phyloP scores from a whole-genome alignment of 2,329 filamentous ascomycete genomes.

The Thielaviopsis euricoi region DNA sequence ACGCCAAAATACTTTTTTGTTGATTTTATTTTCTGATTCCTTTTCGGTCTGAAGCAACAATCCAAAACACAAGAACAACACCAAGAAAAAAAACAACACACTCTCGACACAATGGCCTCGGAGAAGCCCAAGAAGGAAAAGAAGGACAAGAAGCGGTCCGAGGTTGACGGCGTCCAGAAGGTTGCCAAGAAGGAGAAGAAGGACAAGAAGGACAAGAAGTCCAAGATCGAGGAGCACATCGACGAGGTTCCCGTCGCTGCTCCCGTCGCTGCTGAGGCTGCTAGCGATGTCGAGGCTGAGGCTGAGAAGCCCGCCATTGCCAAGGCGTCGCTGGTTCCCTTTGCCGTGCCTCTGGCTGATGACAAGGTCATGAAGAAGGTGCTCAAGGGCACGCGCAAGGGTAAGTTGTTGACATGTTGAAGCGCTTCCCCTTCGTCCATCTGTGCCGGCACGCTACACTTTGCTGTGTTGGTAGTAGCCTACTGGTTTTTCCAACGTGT shows the following conservation, averaged over 20 bases:
- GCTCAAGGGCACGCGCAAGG: slow-evolving; percentile 39
- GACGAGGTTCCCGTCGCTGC: slow-evolving; percentile 30
- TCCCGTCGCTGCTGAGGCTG: slow-evolving; percentile 27
- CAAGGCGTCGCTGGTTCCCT: slow-evolving; percentile 53
- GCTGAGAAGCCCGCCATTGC: slow-evolving; percentile 22
- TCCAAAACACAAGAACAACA: not conserved
- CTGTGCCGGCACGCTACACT: too few relatives aligned
- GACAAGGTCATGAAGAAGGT: slow-evolving; percentile 57
- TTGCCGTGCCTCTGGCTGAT: slow-evolving; percentile 65
- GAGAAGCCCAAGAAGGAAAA: slow-evolving; percentile 33
- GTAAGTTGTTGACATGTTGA: too few relatives aligned
- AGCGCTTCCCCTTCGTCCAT: too few relatives aligned
- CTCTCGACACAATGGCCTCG: slow-evolving; percentile 24
- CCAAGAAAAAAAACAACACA: too few relatives aligned
- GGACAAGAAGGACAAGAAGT: slow-evolving; percentile 39
- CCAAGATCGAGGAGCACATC: slow-evolving; percentile 57
- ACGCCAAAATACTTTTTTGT: not conserved
- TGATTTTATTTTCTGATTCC: slow-evolving; percentile 12
- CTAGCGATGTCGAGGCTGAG: slow-evolving; percentile 24
- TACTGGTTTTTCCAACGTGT: too few relatives aligned
- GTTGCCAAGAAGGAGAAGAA: slow-evolving; percentile 46
- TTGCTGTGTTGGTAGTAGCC: too few relatives aligned
- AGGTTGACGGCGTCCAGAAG: slow-evolving; percentile 39
- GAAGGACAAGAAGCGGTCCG: slow-evolving; percentile 42
- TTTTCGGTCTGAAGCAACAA: not conserved